Conservation (phyloP, 2,329 filamentous ascomycete species). For the Capronia epimyces region DNA sequence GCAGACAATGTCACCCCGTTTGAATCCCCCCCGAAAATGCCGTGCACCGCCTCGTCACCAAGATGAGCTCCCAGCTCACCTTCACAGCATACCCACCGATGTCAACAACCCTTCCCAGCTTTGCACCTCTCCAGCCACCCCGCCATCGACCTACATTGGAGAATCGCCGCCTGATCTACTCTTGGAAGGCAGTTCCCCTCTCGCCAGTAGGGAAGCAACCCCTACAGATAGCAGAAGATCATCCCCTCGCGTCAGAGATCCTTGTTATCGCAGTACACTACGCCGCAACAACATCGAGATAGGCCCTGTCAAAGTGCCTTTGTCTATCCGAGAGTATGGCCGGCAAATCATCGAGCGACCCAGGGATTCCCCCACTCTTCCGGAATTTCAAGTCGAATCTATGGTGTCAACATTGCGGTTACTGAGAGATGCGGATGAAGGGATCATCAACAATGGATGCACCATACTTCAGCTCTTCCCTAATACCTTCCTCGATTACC, state of each 20-base stretch:
- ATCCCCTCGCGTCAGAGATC: constrained; percentile 2
- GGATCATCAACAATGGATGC: constrained; percentile 2
- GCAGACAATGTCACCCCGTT: too few species aligned
- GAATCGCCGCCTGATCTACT: too few species aligned
- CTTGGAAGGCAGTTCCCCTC: too few species aligned
- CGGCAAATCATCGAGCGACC: background rate
- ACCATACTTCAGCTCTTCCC: constrained; percentile 4
- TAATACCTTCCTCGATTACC: background rate
- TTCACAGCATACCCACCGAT: too few species aligned
- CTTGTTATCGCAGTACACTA: constrained; percentile 2
- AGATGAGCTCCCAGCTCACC: too few species aligned
- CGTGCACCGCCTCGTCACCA: too few species aligned
- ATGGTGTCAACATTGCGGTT: background rate
- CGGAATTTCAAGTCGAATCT: background rate
- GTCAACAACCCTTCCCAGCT: too few species aligned
- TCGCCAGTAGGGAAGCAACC: too few species aligned
- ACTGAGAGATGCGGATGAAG: constrained; percentile 1
- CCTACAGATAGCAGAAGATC: too few species aligned
- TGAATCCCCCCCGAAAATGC: too few species aligned
- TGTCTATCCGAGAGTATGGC: constrained; percentile 1
- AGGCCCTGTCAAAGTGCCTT: background rate
- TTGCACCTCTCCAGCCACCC: too few species aligned
- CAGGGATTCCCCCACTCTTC: background rate
- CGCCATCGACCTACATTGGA: too few species aligned
- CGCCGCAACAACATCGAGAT: constrained; percentile 5